Conservation (phyloP, 2,329 filamentous ascomycete species). For the Ampelomyces quisqualis region DNA sequence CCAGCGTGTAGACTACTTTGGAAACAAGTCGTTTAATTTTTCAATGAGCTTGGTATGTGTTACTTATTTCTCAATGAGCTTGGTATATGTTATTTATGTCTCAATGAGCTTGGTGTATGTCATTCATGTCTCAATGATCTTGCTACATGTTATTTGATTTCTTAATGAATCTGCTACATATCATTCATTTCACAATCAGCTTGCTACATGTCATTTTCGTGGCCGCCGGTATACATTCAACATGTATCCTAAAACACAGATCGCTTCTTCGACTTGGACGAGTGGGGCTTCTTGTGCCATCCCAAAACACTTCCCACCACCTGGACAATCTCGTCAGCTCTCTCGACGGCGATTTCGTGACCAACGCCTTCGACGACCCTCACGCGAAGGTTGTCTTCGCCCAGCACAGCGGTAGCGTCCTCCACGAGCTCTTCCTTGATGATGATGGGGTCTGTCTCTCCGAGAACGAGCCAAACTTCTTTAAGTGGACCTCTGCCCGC, state of each 20-base stretch:
- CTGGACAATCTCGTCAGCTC: constrained; percentile 59
- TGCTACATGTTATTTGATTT: too few relatives aligned
- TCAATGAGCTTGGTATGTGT: too few relatives aligned
- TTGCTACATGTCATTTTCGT: constrained; percentile 1
- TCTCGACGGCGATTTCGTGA: constrained; percentile 69
- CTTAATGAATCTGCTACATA: too few relatives aligned
- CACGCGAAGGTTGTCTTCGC: constrained; percentile 59
- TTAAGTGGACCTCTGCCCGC: constrained; percentile 40
- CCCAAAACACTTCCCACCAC: constrained; percentile 50
- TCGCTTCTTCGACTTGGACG: constrained; percentile 5
- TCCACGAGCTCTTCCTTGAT: constrained; percentile 63
- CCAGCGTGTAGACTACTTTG: too few relatives aligned
- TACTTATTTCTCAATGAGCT: too few relatives aligned
- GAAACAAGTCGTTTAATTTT: too few relatives aligned
- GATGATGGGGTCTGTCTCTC: constrained; percentile 66
- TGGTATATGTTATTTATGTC: too few relatives aligned
- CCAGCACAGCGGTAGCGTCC: constrained; percentile 61
- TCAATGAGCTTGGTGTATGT: too few relatives aligned
- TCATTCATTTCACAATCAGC: too few relatives aligned
- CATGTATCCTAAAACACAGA: background rate
- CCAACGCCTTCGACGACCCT: constrained; percentile 59
- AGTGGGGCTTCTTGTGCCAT: constrained; percentile 7
- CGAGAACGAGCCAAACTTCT: constrained; percentile 66
- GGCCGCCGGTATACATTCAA: background rate
- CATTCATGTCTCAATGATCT: too few relatives aligned